Evolutionary conservation across 2,329 filamentous ascomycete species (phyloP), one percentile per base, ranked within the genome.

Genomic region (Pseudocercospora pini-densiflorae): DNA sequence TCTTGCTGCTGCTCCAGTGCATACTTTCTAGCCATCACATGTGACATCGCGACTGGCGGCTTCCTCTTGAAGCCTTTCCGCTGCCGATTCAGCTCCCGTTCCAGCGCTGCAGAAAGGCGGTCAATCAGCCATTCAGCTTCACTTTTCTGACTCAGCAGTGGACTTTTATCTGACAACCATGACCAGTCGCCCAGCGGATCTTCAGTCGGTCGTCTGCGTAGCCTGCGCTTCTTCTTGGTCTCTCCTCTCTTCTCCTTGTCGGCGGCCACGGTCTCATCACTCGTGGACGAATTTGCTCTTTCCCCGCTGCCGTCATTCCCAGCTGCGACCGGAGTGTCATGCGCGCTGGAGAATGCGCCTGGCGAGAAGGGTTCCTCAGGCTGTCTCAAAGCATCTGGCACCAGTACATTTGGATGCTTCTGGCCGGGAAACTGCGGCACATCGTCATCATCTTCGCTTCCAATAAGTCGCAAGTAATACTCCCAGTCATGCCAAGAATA

Each of bases 81-180:
- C 40, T 71, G 65, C 19, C 74, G 65, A 54, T 79, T 79, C 51
- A 87, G 75, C 76, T 87, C 83, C 12, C 79, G 77, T 59, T 86
- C 83, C 43, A 94, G 79, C 65, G 80, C 85, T 60, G 82, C 81
- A 67, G 85, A 85, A 60, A 93, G 77, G 66, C 86, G 83, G 66
- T 92, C 88, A 47, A 93, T 77, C 40, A 93, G 87, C 91, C 91
- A 93, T 75, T 92, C 87, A 14, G 87, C 85, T 79, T 93, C 91
- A 63, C 87, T 86, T 73, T 88, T 85, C 57, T 84, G 84, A 2
- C 89, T 87, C 87, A 92, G 89, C 12, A 93, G 81, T 3, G 91
- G 91, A 70, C 88, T 91, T 14, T 86, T 81, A 55, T 87, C 84
- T 0, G 89, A 90, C 1, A 93, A 84, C 91, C 91, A 94, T 36